Evolutionary conservation across 1,284 basidiomycete genomes (phyloP).

Genomic region (Meira nashicola): DNA sequence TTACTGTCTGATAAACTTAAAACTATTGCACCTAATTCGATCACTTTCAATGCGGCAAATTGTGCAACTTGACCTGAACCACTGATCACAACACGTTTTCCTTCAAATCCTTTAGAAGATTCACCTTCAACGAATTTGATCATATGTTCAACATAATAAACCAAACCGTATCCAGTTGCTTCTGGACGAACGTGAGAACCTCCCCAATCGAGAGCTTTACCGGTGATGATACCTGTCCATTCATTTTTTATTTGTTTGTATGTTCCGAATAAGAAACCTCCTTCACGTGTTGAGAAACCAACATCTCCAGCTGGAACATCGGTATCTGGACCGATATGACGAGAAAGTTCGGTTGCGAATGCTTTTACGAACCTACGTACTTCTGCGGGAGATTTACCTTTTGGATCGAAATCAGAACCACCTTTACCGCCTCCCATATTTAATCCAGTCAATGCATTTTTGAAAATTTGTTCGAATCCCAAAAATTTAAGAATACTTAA

Average conservation of each 20-base stretch:
- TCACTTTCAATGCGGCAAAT: slow-evolving; percentile 72
- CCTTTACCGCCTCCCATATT: slow-evolving; percentile 67
- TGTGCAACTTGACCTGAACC: slow-evolving; percentile 68
- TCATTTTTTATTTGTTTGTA: slow-evolving; percentile 73
- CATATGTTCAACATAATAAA: slow-evolving; percentile 72
- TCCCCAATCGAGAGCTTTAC: slow-evolving; percentile 71
- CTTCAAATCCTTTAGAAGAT: slow-evolving; percentile 53
- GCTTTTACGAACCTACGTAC: slow-evolving; percentile 66
- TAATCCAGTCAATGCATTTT: slow-evolving; percentile 74
- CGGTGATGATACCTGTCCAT: slow-evolving; percentile 71
- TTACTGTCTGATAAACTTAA: slow-evolving; percentile 75
- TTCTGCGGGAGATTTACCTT: slow-evolving; percentile 73
- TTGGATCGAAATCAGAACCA: slow-evolving; percentile 70
- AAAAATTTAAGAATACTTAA: slow-evolving; percentile 80
- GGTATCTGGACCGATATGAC: slow-evolving; percentile 59
- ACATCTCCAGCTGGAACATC: slow-evolving; percentile 79
- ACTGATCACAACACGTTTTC: slow-evolving; percentile 67
- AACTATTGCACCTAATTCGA: slow-evolving; percentile 71
- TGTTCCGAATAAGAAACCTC: slow-evolving; percentile 31
- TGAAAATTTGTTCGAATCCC: slow-evolving; percentile 77
- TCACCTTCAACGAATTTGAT: slow-evolving; percentile 54
- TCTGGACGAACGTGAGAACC: slow-evolving; percentile 36
- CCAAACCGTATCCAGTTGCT: slow-evolving; percentile 64
- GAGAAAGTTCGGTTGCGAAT: slow-evolving; percentile 32
- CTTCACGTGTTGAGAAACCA: slow-evolving; percentile 59